Evolutionary conservation across 495 filamentous ascomycete genomes (phyloP).

Genomic region (Penicillium paxilli): DNA sequence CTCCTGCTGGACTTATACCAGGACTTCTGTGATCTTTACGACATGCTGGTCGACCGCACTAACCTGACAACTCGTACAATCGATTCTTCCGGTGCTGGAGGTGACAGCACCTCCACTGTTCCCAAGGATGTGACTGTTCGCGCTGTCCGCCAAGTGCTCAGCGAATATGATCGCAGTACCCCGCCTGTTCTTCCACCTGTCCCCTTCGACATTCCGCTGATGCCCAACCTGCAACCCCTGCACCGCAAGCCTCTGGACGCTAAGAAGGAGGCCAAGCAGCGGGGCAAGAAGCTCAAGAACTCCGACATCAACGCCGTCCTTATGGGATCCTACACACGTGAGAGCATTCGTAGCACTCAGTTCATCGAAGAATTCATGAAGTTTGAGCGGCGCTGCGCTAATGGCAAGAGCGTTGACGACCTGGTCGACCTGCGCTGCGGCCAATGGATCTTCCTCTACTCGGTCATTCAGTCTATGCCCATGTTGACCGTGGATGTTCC

Average conservation of each 20-base stretch:
- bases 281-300: slow-evolving; percentile 68
- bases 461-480: slow-evolving; percentile 84
- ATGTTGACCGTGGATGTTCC: slow-evolving; percentile 88
- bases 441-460: slow-evolving; percentile 94
- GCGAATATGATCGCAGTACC: slow-evolving; percentile 83
- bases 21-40: slow-evolving; percentile 85
- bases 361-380: slow-evolving; percentile 81
- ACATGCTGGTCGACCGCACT: slow-evolving; percentile 78
- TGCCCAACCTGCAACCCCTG: slow-evolving; percentile 67
- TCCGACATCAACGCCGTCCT: slow-evolving; percentile 75
- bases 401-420: slow-evolving; percentile 70
- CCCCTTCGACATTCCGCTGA: slow-evolving; percentile 82
- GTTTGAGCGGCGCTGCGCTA: slow-evolving; percentile 75
- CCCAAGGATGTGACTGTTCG: slow-evolving; percentile 44
- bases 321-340: slow-evolving; percentile 73
- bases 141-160: slow-evolving; percentile 70
- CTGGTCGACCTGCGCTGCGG: slow-evolving; percentile 76
- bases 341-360: slow-evolving; percentile 58
- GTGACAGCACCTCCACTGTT: slow-evolving; percentile 28
- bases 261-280: slow-evolving; percentile 68
- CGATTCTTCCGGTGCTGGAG: slow-evolving; percentile 37
- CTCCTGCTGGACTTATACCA: slow-evolving; percentile 80
- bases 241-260: slow-evolving; percentile 60
- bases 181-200: slow-evolving; percentile 89
- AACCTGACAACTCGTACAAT: slow-evolving; percentile 53